These are phyloP conservation scores for Tremella mesenterica DNA, from an alignment of 768 basidiomycete species.

Conservation along the genomic window DNA sequence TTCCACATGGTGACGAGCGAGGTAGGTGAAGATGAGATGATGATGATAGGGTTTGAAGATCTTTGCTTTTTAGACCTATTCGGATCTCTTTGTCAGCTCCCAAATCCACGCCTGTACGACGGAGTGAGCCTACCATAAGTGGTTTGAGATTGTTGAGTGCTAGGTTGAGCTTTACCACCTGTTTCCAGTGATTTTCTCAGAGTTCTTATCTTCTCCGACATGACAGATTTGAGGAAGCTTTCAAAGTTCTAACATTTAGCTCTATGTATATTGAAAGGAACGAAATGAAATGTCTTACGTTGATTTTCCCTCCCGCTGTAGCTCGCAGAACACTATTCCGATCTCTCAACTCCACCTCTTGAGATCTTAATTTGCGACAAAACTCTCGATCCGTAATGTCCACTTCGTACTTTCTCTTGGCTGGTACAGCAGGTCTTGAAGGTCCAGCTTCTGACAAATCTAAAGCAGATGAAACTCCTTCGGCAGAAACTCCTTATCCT, in stretches of 20 bases:
- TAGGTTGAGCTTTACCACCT: slow-evolving; percentile 5
- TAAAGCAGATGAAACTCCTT: slow-evolving; percentile 16
- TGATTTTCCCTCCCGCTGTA: slow-evolving; percentile 56
- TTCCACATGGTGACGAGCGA: slow-evolving; percentile 97
- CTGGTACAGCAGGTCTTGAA: slow-evolving; percentile 46
- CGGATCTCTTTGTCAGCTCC: slow-evolving; percentile 6
- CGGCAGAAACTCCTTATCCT: slow-evolving; percentile 39
- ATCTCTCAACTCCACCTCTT: slow-evolving; percentile 50
- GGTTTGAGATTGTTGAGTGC: slow-evolving; percentile 2
- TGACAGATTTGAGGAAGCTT: slow-evolving; percentile 56
- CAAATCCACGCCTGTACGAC: not conserved
- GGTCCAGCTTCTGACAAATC: slow-evolving; percentile 31
- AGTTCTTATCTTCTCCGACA: slow-evolving; percentile 69
- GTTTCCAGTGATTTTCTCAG: slow-evolving; percentile 47
- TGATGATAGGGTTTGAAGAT: slow-evolving; percentile 83
- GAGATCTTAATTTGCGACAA: slow-evolving; percentile 60
- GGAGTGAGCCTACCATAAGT: slow-evolving; percentile 7
- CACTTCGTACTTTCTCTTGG: slow-evolving; percentile 69
- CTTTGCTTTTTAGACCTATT: slow-evolving; percentile 47
- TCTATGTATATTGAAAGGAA: not conserved
- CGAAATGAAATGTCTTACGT: slow-evolving; percentile 52
- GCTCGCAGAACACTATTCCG: slow-evolving; percentile 71
- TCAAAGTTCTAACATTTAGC: slow-evolving; percentile 58
- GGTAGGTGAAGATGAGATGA: slow-evolving; percentile 92
- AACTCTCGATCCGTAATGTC: slow-evolving; percentile 70